Base-by-base conservation (phyloP, 1,284 basidiomycete species). In the Neolentinus lepideus region DNA sequence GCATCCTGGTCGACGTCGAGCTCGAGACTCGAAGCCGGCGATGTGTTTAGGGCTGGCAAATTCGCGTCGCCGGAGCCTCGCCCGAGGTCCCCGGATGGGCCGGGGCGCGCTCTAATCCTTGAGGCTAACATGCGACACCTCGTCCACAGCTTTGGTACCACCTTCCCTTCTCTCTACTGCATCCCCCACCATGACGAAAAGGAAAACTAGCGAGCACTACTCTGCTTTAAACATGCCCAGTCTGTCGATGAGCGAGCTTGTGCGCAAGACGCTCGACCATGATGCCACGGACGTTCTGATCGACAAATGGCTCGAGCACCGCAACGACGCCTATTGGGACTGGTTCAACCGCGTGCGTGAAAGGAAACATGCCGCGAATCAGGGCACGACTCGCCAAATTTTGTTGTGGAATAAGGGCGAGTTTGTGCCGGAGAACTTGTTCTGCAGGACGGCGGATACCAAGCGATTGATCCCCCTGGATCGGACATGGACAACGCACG, bases 281-380 rank as follows among this genome's bases (percentile, higher is more conserved):
- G 83, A 86, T 60, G 76, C 81, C 21, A 85, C 85, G 1, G 84
- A 86, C 71, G 76, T 82, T 70, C 79, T 88, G 61, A 88, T 88
- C 70, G 85, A 88, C 75, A 85, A 83, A 68, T 88, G 85, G 85
- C 81, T 88, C 51, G 84, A 88, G 65, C 84, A 88, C 64, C 79
- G 79, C 63, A 82, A 85, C 60, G 83, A 87, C 70, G 76, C 81
- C 53, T 88, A 88, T 65, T 79, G 81, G 67, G 84, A 87, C 57
- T 88, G 86, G 85, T 88, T 88, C 62, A 74, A 75, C 59, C 80
- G 79, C 57, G 77, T 86, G 24, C 75, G 86, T 53, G 83, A 85
- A 62, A 75, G 83, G 56, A 82, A 78, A 62, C 80, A 85, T 60
- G 74, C 73, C 53, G 71, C 73, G 2, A 71, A 24, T 62, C 62